Percentiles rank a stretch among this genome's conserved stretches.
Evolutionary conservation across 78 protist genomes (phyloP).

Genomic region (Acrasis kona): DNA sequence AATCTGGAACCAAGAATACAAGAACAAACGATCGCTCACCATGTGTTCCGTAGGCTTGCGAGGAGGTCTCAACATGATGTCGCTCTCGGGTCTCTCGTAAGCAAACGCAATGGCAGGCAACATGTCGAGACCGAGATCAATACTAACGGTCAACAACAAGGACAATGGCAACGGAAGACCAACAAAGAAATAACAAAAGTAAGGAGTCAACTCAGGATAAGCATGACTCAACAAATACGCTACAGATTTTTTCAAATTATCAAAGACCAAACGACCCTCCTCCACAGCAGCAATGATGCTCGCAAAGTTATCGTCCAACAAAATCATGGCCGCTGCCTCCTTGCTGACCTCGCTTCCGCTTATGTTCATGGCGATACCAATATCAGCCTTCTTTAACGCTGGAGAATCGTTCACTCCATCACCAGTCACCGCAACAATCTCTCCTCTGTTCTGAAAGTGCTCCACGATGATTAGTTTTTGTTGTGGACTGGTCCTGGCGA

Average conservation of each 20-base stretch:
- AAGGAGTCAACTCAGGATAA: conserved; percentile 86
- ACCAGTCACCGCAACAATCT: conserved; percentile 27
- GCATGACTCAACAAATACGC: conserved; percentile 78
- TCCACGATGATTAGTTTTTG: conserved; percentile 21
- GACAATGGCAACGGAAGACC: conserved; percentile 78
- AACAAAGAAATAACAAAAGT: conserved; percentile 62
- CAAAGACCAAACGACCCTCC: conserved; percentile 90
- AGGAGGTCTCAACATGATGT: conserved; percentile 86
- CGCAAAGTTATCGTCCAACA: conserved; percentile 89
- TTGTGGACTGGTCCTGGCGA: not conserved
- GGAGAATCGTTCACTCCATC: conserved; percentile 38
- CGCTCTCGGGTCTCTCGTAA: conserved; percentile 67
- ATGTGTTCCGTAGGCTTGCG: conserved; percentile 64
- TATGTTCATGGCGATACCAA: conserved; percentile 92
- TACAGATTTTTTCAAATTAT: conserved; percentile 89
- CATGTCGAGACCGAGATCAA: conserved; percentile 89
- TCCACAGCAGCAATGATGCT: conserved; percentile 75
- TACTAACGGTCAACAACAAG: conserved; percentile 68
- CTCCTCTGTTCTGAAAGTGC: conserved; percentile 13
- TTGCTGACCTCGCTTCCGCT: conserved; percentile 87
- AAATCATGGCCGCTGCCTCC: conserved; percentile 90
- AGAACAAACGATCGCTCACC: conserved; percentile 48
- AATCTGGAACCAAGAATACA: conserved; percentile 57
- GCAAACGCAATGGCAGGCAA: conserved; percentile 88
- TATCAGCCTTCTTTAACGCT: conserved; percentile 71